These are phyloP conservation scores for Opeltia flavorubescens DNA, from an alignment of 495 filamentous ascomycete genomes.

Conservation along the genomic window DNA sequence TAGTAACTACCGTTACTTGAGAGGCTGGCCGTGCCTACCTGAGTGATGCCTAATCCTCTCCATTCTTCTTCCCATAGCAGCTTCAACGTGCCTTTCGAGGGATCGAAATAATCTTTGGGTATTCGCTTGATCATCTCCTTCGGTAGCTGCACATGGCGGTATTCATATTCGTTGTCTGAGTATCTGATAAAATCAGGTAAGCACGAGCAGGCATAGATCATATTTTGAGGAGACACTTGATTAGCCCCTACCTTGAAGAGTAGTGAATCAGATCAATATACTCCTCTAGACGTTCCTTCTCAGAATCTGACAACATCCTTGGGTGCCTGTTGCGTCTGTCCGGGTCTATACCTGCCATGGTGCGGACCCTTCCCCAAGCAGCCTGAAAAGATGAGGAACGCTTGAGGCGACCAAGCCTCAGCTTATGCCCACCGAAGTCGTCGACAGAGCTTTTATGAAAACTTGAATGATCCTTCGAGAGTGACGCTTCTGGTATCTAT, in stretches of 20 bases:
- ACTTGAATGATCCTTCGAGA: too few relatives aligned
- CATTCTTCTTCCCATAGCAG: constrained; percentile 97
- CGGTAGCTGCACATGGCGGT: constrained; percentile 91
- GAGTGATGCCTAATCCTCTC: constrained; percentile 90
- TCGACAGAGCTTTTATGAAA: too few relatives aligned
- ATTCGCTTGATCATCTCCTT: constrained; percentile 97
- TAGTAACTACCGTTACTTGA: neutral
- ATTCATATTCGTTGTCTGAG: constrained; percentile 77
- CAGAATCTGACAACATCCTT: constrained; percentile 62
- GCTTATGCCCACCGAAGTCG: too few relatives aligned
- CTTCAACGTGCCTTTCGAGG: constrained; percentile 80
- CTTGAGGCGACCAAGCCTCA: neutral
- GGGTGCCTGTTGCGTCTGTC: constrained; percentile 81
- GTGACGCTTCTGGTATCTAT: too few relatives aligned
- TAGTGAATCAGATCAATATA: constrained; percentile 90
- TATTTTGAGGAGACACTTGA: neutral
- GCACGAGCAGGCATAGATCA: neutral
- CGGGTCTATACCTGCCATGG: constrained; percentile 41
- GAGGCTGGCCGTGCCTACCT: constrained; percentile 37
- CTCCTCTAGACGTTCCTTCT: constrained; percentile 73
- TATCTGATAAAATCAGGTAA: constrained; percentile 39
- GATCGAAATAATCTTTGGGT: constrained; percentile 89
- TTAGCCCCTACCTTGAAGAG: constrained; percentile 59
- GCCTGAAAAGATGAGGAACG: neutral
- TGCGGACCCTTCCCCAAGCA: neutral